A percentile compares a stretch with the other conserved stretches of the same genome.
Evolutionary conservation across 306 rosid species (phyloP).

Genomic region (Hippophae tibetana): DNA sequence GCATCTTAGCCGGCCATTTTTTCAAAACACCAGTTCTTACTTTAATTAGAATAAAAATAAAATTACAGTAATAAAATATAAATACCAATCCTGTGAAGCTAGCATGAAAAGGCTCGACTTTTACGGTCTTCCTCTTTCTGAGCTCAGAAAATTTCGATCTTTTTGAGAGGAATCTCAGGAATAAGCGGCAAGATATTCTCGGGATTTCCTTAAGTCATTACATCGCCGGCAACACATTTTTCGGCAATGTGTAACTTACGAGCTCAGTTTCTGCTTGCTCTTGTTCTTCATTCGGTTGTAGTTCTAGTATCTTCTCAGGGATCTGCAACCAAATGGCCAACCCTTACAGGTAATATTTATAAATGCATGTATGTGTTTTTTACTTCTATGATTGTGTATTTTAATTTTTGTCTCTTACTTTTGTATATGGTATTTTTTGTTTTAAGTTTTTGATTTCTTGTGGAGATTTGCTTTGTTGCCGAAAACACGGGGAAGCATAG

Average conservation of each 20-base stretch:
- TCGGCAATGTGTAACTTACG: conserved; percentile 57
- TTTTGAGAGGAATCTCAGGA: conserved; percentile 13
- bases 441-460: neutral
- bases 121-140: no score
- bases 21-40: no score
- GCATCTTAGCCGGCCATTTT: no score
- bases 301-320: conserved; percentile 65
- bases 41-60: no score
- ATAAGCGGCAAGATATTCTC: conserved; percentile 9
- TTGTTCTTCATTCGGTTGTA: conserved; percentile 34
- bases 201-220: conserved; percentile 7
- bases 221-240: conserved; percentile 17
- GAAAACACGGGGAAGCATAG: no score
- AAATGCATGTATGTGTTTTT: neutral
- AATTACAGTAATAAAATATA: no score
- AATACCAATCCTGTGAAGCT: no score
- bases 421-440: neutral
- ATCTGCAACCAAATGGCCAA: conserved; percentile 42
- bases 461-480: no score
- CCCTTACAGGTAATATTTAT: conserved; percentile 43
- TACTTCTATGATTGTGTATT: neutral
- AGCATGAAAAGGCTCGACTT: no score
- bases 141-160: conserved; percentile 13
- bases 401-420: conserved; percentile 1
- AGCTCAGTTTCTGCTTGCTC: conserved; percentile 28